Base-by-base conservation (phyloP, 345 rosid species). In the Dovyalis caffra region DNA sequence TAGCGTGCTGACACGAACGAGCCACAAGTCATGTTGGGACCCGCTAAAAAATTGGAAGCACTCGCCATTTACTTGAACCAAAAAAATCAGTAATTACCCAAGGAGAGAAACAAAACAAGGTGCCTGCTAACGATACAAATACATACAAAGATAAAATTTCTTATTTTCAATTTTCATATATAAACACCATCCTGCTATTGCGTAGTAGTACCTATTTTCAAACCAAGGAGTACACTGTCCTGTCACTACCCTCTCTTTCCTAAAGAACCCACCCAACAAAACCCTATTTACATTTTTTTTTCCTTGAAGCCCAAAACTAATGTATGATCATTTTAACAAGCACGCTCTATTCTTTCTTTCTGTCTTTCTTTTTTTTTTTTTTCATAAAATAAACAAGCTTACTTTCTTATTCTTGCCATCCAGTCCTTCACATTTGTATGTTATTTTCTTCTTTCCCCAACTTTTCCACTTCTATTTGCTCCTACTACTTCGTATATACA, bases 281-380 rank as follows among this genome's bases (percentile, higher is more conserved):
- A 75, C 53, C 65, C 37, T 77, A 77, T 83, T 51, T 78, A 86
- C 84, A 82, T 62, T 51, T 63, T 31, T 7, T 26, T 28, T 31
- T 23, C 14, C 61, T 20, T 20, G 16, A 72, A 37, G 45, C 66
- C 32, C 83, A 83, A 81, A 80, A 83, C 81, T 78, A 61, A 66
- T 69, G 67, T 79, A 72, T 79, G 74, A 32, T 26, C 68, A 71
- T 71, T 35, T 10, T 33, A 18, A 1, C 7, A 64, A 53, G 72
- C 69, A 74, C 79, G n/a, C 62, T 31, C 21, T 56, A 31, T 49
- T 69, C 25, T 28, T 32, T 34, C 15, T n/a, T 51, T 51, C 25
- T 56, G 3, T 51, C 20, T 15, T 15, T 45, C 20, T 0, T 18
- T 18, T 6, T 45, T 51, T 0, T 18, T 18, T 6, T 51, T 18